Conservation (phyloP, 2,329 filamentous ascomycete species). For the Xylaria sp. region DNA sequence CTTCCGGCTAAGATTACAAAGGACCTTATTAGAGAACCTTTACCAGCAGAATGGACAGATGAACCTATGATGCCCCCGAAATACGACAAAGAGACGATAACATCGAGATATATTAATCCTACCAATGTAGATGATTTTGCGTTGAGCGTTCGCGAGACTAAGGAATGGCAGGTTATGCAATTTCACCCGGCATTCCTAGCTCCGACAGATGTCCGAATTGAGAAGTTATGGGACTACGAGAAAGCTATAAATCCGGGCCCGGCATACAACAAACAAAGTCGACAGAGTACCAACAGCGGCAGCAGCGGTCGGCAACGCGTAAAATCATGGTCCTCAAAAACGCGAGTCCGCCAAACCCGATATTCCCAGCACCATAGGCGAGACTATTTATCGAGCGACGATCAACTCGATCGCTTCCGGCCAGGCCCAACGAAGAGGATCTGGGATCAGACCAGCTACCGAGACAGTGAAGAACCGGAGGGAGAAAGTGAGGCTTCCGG, state of each 20-base stretch:
- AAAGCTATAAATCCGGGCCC: conserved; percentile 33
- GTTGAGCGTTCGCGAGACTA: conserved; percentile 47
- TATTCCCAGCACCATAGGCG: conserved; percentile 27
- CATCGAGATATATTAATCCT: conserved; percentile 47
- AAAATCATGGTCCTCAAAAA: conserved; percentile 28
- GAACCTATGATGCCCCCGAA: conserved; percentile 49
- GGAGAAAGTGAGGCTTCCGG: not conserved
- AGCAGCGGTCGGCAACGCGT: conserved; percentile 25
- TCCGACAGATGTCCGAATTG: conserved; percentile 38
- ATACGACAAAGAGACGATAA: conserved; percentile 48
- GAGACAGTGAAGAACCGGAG: conserved; percentile 15
- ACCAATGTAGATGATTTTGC: conserved; percentile 50
- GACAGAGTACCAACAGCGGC: conserved; percentile 24
- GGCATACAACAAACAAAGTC: conserved; percentile 38
- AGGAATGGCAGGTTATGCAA: conserved; percentile 48
- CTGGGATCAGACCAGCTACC: conserved; percentile 36
- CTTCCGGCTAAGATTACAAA: conserved; percentile 38
- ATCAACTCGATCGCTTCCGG: conserved; percentile 13
- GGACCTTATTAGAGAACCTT: conserved; percentile 48
- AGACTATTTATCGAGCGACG: not conserved
- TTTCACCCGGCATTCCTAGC: conserved; percentile 47
- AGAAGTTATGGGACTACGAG: conserved; percentile 41
- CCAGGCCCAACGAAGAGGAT: conserved; percentile 38
- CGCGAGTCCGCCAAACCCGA: conserved; percentile 15
- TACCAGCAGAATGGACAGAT: conserved; percentile 48